Evolutionary conservation across 495 filamentous ascomycete genomes (phyloP).

Genomic region (Xylaria intraflava): DNA sequence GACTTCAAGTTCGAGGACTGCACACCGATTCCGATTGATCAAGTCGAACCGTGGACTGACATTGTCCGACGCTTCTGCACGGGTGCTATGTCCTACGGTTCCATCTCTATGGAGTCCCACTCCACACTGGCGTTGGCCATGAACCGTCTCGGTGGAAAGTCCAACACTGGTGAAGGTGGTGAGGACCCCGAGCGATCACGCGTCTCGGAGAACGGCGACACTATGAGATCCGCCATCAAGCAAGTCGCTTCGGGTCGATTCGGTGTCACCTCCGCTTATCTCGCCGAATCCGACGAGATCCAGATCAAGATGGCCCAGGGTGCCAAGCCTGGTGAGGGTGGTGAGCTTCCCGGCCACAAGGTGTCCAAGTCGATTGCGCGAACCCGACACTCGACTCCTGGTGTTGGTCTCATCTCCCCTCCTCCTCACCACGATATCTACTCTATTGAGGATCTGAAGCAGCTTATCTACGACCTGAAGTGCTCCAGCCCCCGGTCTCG

Average conservation of each 20-base stretch:
- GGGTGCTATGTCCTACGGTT: constrained; percentile 99
- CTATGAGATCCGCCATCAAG: constrained; percentile 98
- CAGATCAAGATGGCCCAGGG: constrained; percentile 99
- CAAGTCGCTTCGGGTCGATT: constrained; percentile 97
- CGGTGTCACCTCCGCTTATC: constrained; percentile 95
- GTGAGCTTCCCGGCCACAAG: constrained; percentile 97
- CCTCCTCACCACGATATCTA: constrained; percentile 99
- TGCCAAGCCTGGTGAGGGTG: constrained; percentile 97
- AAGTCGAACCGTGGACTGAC: constrained; percentile 98
- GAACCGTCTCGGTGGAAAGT: constrained; percentile 97
- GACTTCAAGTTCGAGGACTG: constrained; percentile 95
- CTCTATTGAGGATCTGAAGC: constrained; percentile 97
- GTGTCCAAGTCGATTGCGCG: constrained; percentile 94
- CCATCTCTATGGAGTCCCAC: constrained; percentile 99
- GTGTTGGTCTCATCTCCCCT: constrained; percentile 97
- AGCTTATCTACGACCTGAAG: constrained; percentile 97
- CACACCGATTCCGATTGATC: constrained; percentile 86
- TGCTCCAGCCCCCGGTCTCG: constrained; percentile 92
- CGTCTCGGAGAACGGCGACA: constrained; percentile 85
- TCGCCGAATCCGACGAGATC: constrained; percentile 96
- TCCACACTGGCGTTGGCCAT: constrained; percentile 96
- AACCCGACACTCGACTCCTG: constrained; percentile 96
- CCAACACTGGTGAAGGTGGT: constrained; percentile 97
- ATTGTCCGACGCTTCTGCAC: constrained; percentile 97
- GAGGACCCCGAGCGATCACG: constrained; percentile 92